These are phyloP conservation scores for Suillus variegatus DNA, from an alignment of 768 basidiomycete species.

Conservation along the genomic window DNA sequence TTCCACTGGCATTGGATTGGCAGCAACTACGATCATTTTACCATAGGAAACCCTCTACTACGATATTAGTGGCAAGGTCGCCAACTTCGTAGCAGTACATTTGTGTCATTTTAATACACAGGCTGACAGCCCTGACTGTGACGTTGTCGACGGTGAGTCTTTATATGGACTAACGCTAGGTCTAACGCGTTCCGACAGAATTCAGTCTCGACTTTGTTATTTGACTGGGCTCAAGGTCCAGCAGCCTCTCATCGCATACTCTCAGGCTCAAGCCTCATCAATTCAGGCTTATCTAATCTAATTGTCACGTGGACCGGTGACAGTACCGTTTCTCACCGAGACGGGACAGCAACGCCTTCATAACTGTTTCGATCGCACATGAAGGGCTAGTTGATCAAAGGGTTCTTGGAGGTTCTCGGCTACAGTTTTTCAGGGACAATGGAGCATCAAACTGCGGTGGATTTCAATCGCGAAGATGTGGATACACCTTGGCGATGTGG, in stretches of 20 bases:
- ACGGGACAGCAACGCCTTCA: neutral
- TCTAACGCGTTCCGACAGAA: neutral
- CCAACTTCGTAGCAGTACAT: neutral
- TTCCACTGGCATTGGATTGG: neutral
- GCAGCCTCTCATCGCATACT: neutral
- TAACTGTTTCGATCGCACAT: neutral
- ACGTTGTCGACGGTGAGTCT: neutral
- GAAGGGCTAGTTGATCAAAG: neutral
- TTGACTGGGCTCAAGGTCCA: neutral
- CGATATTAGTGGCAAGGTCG: neutral
- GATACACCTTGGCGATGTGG: neutral
- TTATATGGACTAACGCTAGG: neutral
- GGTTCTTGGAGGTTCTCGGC: neutral
- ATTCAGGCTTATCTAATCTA: slow-evolving; percentile 3
- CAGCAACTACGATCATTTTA: no score
- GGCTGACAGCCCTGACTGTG: no score
- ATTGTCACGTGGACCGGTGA: neutral
- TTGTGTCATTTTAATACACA: neutral
- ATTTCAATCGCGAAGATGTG: neutral
- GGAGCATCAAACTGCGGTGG: neutral
- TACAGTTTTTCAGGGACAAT: neutral
- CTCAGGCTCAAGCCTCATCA: neutral
- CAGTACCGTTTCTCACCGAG: neutral
- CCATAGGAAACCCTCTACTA: neutral
- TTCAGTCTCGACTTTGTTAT: neutral